Evolutionary conservation across 1,139 yeast genomes (phyloP).

Genomic region (Kodamaea suecica): DNA sequence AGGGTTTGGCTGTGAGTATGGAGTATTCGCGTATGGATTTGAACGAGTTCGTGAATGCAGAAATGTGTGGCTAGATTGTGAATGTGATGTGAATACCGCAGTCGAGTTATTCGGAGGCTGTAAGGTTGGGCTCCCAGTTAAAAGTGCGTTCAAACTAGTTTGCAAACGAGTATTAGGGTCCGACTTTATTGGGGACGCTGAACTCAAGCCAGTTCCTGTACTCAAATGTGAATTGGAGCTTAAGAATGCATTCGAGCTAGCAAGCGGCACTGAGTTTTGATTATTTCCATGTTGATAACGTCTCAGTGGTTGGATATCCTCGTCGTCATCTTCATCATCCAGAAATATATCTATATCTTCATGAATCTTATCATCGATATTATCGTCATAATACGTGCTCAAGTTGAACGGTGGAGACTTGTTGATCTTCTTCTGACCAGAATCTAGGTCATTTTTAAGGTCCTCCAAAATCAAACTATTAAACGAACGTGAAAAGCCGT

Average conservation of each 20-base stretch:
- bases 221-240: too few species aligned
- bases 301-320: background rate
- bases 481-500: slow-evolving; percentile 44
- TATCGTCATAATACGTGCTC: slow-evolving; percentile 28
- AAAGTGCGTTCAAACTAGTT: background rate
- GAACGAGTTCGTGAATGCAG: too few species aligned
- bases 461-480: slow-evolving; percentile 46
- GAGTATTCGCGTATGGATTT: too few species aligned
- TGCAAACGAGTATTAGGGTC: background rate
- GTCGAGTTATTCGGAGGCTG: too few species aligned
- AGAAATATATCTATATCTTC: slow-evolving; percentile 11
- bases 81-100: too few species aligned
- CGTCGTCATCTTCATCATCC: slow-evolving; percentile 9
- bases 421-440: slow-evolving; percentile 23
- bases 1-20: too few species aligned
- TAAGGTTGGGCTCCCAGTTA: background rate
- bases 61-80: too few species aligned
- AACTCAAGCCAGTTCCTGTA: too few species aligned
- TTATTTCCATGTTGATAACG: slow-evolving; percentile 4
- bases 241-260: too few species aligned
- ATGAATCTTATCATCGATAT: slow-evolving; percentile 23
- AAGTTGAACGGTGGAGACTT: slow-evolving; percentile 47
- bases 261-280: too few species aligned
- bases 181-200: too few species aligned
- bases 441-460: slow-evolving; percentile 20